Conservation (phyloP, 78 protist species). For the Dictyostelium brefeldianum region DNA sequence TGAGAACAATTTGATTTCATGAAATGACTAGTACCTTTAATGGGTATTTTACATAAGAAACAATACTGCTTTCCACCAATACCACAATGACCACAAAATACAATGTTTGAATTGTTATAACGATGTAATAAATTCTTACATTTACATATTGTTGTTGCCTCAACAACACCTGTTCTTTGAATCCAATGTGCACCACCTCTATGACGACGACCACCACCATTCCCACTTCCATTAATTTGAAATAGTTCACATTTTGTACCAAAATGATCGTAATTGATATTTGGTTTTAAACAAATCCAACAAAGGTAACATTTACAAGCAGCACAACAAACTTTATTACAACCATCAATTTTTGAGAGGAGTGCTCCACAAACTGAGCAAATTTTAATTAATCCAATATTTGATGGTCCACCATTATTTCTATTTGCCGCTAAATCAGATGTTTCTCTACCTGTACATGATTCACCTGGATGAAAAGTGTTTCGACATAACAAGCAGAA, state of each 20-base stretch:
- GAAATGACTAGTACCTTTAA: not conserved
- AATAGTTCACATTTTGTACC: not conserved
- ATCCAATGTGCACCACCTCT: not conserved
- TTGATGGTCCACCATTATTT: not conserved
- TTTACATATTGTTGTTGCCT: not conserved
- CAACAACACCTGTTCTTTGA: not conserved
- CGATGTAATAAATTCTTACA: not conserved
- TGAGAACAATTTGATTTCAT: not conserved
- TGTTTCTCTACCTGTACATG: not conserved
- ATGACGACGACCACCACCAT: too few species aligned
- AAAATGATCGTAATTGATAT: not conserved
- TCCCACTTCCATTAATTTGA: not conserved
- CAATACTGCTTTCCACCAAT: not conserved
- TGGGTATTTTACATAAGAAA: not conserved
- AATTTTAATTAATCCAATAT: not conserved
- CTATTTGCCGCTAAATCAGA: not conserved
- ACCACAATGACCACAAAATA: not conserved
- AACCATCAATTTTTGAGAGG: not conserved
- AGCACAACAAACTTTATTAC: conserved; percentile 3
- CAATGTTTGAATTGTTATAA: not conserved
- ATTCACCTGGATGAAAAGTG: not conserved
- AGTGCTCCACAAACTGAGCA: not conserved
- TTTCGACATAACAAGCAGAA: not conserved
- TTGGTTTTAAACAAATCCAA: not conserved
- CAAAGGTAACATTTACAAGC: not conserved